phyloP scores from a whole-genome alignment of 2,329 filamentous ascomycete genomes.

The Chalara sp. region DNA sequence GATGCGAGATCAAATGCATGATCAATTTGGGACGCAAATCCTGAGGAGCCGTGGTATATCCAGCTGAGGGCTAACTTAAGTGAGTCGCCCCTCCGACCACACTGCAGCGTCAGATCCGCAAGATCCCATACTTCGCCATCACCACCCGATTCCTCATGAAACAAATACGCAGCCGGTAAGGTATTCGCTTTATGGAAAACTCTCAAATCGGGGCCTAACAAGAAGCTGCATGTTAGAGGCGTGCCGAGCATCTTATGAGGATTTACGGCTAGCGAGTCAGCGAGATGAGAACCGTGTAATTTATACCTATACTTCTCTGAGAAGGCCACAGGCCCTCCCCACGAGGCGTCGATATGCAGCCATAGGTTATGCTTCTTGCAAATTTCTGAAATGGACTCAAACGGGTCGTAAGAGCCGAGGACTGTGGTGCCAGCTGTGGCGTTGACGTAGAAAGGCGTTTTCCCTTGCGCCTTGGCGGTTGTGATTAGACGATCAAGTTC shows the following conservation, averaged over 20 bases:
- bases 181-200: conserved; percentile 81
- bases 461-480: conserved; percentile 56
- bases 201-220: conserved; percentile 69
- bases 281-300: conserved; percentile 63
- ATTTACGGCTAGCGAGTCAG: conserved; percentile 80
- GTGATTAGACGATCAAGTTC: conserved; percentile 58
- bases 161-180: conserved; percentile 78
- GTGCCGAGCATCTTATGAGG: conserved; percentile 97
- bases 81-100: conserved; percentile 77
- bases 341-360: conserved; percentile 89
- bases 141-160: conserved; percentile 51
- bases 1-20: conserved; percentile 65
- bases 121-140: conserved; percentile 70
- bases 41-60: conserved; percentile 77
- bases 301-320: conserved; percentile 56
- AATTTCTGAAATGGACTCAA: conserved; percentile 61
- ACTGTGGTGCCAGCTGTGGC: conserved; percentile 94
- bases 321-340: conserved; percentile 84
- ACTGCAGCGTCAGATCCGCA: conserved; percentile 88
- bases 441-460: conserved; percentile 90
- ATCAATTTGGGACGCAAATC: conserved; percentile 66
- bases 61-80: conserved; percentile 85
- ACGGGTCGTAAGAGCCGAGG: conserved; percentile 79
- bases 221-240: conserved; percentile 84
- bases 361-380: conserved; percentile 70